Conservation (phyloP, 116 monocot genomes). For the Iris pallida region DNA sequence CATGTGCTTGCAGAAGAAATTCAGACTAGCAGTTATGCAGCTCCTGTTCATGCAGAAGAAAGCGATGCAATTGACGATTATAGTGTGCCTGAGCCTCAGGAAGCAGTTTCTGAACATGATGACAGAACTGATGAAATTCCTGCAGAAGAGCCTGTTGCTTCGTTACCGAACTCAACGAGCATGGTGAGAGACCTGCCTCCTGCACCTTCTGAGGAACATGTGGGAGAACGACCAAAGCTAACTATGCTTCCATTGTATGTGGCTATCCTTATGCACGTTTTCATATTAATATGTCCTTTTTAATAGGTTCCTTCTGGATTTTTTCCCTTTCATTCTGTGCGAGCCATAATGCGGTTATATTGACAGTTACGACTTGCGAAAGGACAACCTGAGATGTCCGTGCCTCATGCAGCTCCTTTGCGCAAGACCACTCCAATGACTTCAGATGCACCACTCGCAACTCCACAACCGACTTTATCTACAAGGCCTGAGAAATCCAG, state of each 20-base stretch:
- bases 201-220: constrained; percentile 30
- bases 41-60: not conserved
- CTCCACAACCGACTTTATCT: not conserved
- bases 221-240: constrained; percentile 41
- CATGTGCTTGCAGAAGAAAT: constrained; percentile 3
- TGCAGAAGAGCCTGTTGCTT: constrained; percentile 33
- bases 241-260: constrained; percentile 77
- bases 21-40: constrained; percentile 11
- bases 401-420: constrained; percentile 5
- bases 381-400: constrained; percentile 5
- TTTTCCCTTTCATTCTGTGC: not conserved
- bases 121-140: constrained; percentile 28
- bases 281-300: not conserved
- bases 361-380: constrained; percentile 11
- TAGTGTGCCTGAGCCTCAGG: constrained; percentile 33
- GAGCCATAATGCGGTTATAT: not conserved
- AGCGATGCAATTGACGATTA: constrained; percentile 32
- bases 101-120: constrained; percentile 23
- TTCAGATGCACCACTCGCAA: constrained; percentile 1
- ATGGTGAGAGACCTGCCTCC: constrained; percentile 13
- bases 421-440: constrained; percentile 1
- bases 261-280: not conserved
- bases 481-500: constrained; percentile 1
- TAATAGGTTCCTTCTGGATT: not conserved
- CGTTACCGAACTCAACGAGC: constrained; percentile 21